Evolutionary conservation across 1,284 basidiomycete species (phyloP), one percentile per base, ranked within the genome.

Genomic region (Boletus smithii): DNA sequence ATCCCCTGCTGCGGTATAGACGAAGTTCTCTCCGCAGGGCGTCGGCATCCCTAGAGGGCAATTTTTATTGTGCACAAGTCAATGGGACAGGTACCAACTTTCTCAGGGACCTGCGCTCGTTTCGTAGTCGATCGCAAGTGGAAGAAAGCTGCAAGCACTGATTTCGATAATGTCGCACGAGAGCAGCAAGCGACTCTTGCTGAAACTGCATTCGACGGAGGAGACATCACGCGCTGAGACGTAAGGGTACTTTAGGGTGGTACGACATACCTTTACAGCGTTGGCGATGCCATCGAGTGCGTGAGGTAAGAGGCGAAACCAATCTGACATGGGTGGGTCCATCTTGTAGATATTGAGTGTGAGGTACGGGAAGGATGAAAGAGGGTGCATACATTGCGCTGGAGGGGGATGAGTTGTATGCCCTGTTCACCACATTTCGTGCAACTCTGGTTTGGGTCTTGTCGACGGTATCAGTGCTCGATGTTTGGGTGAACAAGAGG

Each of bases 241-340:
- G 17, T 6, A 30, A 42, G n/a, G 53, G 31, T 32, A 31, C 10
- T 8, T 9, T 20, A 13, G 16, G 27, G n/a, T 16, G 20, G 9
- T 20, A 41, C 27, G n/a, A 50, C 67, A 24, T 52, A 85, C 87
- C 73, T 84, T 85, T 39, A 77, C 73, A 18, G 87, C 76, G 56
- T 75, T 77, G 29, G 83, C 79, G 18, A 85, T 63, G 16, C 74
- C 62, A 58, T 90, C 85, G 24, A 89, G 66, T 4, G 77, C 68
- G 47, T 72, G 68, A 10, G 85, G 78, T 10, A 85, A 64, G 30
- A 79, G 76, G 11, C 73, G 72, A 68, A 91, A 91, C 87, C 87
- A 90, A 20, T 83, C 76, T 5, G 82, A 78, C 81, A 91, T 85
- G 1, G 87, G 86, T 3, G 75, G 67, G 8, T 86, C 84, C 76